Conservation (phyloP, 148 eudicot genomes). For the Salicornia ramosissima region DNA sequence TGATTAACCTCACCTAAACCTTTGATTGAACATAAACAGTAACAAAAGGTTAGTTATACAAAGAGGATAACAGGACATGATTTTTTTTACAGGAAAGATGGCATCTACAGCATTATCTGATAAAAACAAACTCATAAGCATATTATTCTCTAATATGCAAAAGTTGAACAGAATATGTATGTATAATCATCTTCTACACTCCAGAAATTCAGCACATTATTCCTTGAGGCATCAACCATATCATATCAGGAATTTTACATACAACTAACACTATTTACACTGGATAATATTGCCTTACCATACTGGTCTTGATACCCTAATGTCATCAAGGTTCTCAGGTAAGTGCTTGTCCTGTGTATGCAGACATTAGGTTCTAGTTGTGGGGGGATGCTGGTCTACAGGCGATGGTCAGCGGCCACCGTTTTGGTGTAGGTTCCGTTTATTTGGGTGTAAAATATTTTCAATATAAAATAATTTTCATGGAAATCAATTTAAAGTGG, state of each 20-base stretch:
- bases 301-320: conserved; percentile 50
- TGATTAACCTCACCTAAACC: too few species aligned
- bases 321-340: conserved; percentile 38
- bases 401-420: conserved; percentile 49
- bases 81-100: too few species aligned
- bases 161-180: conserved; percentile 6
- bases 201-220: conserved; percentile 20
- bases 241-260: conserved; percentile 49
- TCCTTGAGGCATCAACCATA: conserved; percentile 46
- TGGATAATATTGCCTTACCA: conserved; percentile 47
- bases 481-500: too few species aligned
- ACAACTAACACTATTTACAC: conserved; percentile 40
- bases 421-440: too few species aligned
- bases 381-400: conserved; percentile 40
- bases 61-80: too few species aligned
- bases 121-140: too few species aligned
- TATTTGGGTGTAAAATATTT: too few species aligned
- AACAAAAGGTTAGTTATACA: too few species aligned
- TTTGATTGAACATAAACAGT: too few species aligned
- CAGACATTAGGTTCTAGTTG: conserved; percentile 31
- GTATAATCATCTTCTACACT: conserved; percentile 19
- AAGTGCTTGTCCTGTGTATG: conserved; percentile 51
- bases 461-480: too few species aligned
- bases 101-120: conserved; percentile 13
- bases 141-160: too few species aligned